A percentile compares a stretch with the other conserved stretches of the same genome.
Conservation (phyloP, 345 rosid genomes). For the Arabidopsis suecica region DNA sequence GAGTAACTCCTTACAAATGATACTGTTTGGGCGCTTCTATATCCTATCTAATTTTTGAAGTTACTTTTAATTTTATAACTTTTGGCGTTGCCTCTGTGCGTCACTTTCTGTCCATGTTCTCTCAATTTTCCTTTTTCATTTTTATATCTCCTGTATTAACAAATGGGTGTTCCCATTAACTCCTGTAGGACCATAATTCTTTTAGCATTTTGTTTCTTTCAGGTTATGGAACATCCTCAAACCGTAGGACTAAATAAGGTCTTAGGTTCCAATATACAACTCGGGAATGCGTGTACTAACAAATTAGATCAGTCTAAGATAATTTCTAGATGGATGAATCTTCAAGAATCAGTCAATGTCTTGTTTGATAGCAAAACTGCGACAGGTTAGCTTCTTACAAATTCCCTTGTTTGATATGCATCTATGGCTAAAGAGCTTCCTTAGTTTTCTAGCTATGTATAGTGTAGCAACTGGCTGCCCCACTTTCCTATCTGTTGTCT, state of each 20-base stretch:
- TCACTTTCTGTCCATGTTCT: constrained; percentile 9
- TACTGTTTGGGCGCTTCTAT: constrained; percentile 1
- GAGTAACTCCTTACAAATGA: constrained; percentile 48
- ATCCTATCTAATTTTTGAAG: constrained; percentile 8
- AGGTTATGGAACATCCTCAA: constrained; percentile 96
- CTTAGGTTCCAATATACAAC: constrained; percentile 61
- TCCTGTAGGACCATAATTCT: constrained; percentile 3
- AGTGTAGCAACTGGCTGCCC: constrained; percentile 13
- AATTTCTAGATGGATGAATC: constrained; percentile 75
- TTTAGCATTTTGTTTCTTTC: constrained; percentile 32
- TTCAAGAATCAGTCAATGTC: constrained; percentile 81
- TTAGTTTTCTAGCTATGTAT: constrained; percentile 18
- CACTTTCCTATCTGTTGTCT: constrained; percentile 15
- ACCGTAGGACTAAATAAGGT: constrained; percentile 79
- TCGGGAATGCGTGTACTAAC: constrained; percentile 68
- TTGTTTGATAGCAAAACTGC: constrained; percentile 85
- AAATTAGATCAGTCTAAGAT: constrained; percentile 47
- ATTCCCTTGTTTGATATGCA: constrained; percentile 28
- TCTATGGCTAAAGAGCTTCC: constrained; percentile 13
- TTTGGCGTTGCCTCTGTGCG: constrained; percentile 20
- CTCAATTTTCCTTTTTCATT: neutral
- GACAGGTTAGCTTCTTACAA: constrained; percentile 52
- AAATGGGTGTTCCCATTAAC: constrained; percentile 9
- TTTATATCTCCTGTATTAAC: neutral
- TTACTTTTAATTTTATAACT: constrained; percentile 8